These are phyloP conservation scores for Fusarium sp. DNA, from an alignment of 2,329 filamentous ascomycete species.

Conservation along the genomic window DNA sequence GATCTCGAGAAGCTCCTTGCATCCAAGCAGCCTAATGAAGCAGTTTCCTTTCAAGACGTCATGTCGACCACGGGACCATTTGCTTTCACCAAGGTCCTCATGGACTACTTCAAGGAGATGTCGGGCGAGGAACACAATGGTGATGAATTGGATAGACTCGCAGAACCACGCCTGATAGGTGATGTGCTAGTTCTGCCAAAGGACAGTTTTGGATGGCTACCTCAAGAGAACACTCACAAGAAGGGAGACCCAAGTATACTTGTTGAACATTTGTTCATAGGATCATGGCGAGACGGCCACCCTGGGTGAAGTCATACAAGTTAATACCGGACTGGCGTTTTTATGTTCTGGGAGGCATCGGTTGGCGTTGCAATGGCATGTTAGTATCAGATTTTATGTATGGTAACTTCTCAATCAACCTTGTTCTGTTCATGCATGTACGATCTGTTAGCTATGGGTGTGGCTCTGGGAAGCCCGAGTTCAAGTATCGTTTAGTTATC, in stretches of 20 bases:
- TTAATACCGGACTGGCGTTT: too few relatives aligned
- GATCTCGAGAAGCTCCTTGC: slow-evolving; percentile 42
- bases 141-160: slow-evolving; percentile 48
- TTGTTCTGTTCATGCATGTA: too few relatives aligned
- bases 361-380: not conserved
- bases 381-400: too few relatives aligned
- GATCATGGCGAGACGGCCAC: slow-evolving; percentile 37
- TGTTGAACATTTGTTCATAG: slow-evolving; percentile 41
- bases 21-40: slow-evolving; percentile 24
- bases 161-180: slow-evolving; percentile 49
- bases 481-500: too few relatives aligned
- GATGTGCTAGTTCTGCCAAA: slow-evolving; percentile 52
- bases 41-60: slow-evolving; percentile 49
- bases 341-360: not conserved
- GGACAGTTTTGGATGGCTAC: slow-evolving; percentile 45
- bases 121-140: slow-evolving; percentile 47
- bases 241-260: slow-evolving; percentile 34
- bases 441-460: too few relatives aligned
- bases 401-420: too few relatives aligned
- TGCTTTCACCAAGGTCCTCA: slow-evolving; percentile 50
- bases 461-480: too few relatives aligned
- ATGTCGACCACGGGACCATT: slow-evolving; percentile 51
- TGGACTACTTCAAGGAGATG: slow-evolving; percentile 48
- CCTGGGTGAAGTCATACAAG: slow-evolving; percentile 17
- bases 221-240: slow-evolving; percentile 36